Evolutionary conservation across 805 yeast species (phyloP).

Genomic region (Ogataea nakhonphanomensis): DNA sequence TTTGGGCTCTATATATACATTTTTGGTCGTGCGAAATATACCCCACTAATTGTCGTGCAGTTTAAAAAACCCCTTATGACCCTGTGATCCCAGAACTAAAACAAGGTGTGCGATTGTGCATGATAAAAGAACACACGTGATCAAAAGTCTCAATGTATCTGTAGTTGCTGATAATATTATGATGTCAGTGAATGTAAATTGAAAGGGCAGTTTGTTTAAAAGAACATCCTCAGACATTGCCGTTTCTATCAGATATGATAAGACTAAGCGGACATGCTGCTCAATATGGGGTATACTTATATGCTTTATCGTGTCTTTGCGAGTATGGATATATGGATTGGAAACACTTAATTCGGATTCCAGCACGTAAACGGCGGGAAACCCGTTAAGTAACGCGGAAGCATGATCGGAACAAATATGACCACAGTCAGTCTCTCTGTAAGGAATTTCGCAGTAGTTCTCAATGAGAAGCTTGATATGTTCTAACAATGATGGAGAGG

Average conservation of each 20-base stretch:
- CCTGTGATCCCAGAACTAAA: background rate
- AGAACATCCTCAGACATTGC: background rate
- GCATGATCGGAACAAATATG: slow-evolving; percentile 95
- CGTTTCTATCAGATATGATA: slow-evolving; percentile 45
- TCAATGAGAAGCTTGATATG: slow-evolving; percentile 62
- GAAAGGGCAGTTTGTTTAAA: slow-evolving; percentile 2
- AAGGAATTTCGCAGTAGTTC: slow-evolving; percentile 63
- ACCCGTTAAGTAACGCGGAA: slow-evolving; percentile 78
- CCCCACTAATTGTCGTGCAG: slow-evolving; percentile 5
- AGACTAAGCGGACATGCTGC: slow-evolving; percentile 74
- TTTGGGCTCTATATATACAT: background rate
- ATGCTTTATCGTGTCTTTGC: slow-evolving; percentile 76
- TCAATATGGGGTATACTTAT: slow-evolving; percentile 74
- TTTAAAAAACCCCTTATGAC: slow-evolving; percentile 1
- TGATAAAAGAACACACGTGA: background rate
- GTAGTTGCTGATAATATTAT: slow-evolving; percentile 9
- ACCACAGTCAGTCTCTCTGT: slow-evolving; percentile 76
- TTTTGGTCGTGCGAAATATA: background rate
- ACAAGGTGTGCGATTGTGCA: background rate
- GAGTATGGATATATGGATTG: slow-evolving; percentile 71
- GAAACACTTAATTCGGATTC: slow-evolving; percentile 68
- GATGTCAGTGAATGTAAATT: slow-evolving; percentile 18
- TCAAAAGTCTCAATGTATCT: slow-evolving; percentile 3
- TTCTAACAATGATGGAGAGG: slow-evolving; percentile 49
- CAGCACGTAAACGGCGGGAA: slow-evolving; percentile 77